Conservation (phyloP, 2,329 filamentous ascomycete species). For the Scleromitrula shiraiana region DNA sequence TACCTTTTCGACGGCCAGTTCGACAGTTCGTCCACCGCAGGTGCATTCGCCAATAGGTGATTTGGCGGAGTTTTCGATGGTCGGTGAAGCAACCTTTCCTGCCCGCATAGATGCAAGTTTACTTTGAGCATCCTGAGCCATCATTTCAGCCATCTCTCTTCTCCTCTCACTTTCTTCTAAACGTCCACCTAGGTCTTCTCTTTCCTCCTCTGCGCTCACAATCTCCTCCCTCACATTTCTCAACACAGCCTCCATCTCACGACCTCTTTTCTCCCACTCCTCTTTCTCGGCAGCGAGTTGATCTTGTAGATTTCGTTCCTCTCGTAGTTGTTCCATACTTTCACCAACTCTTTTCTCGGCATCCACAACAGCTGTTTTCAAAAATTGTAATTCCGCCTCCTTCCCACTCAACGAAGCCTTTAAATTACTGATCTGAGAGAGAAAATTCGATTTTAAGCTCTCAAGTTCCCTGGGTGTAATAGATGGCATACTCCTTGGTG, state of each 20-base stretch:
- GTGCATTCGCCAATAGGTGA: constrained; percentile 23
- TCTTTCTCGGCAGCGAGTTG: constrained; percentile 66
- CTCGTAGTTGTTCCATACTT: constrained; percentile 73
- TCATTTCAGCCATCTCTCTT: constrained; percentile 64
- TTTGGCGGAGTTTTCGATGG: constrained; percentile 30
- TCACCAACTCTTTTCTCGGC: constrained; percentile 88
- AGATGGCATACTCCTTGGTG: constrained; percentile 81
- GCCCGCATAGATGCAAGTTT: constrained; percentile 68
- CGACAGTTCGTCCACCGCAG: constrained; percentile 53
- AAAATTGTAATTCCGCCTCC: constrained; percentile 79
- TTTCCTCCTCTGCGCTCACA: constrained; percentile 67
- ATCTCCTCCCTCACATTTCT: constrained; percentile 77
- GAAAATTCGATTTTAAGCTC: constrained; percentile 79
- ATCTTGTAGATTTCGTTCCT: constrained; percentile 64
- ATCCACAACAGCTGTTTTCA: constrained; percentile 81
- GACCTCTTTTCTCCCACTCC: constrained; percentile 75
- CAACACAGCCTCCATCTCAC: constrained; percentile 78
- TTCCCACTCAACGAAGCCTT: constrained; percentile 87
- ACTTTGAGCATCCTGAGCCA: constrained; percentile 68
- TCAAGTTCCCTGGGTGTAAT: constrained; percentile 91
- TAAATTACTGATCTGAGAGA: constrained; percentile 90
- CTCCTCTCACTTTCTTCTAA: constrained; percentile 71
- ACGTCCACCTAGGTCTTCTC: constrained; percentile 67
- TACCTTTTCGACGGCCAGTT: constrained; percentile 80
- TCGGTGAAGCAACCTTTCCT: constrained; percentile 34